A percentile compares a stretch with the other conserved stretches of the same genome.
Conservation (phyloP, 345 rosid species). For the Carallia pectinifolia region DNA sequence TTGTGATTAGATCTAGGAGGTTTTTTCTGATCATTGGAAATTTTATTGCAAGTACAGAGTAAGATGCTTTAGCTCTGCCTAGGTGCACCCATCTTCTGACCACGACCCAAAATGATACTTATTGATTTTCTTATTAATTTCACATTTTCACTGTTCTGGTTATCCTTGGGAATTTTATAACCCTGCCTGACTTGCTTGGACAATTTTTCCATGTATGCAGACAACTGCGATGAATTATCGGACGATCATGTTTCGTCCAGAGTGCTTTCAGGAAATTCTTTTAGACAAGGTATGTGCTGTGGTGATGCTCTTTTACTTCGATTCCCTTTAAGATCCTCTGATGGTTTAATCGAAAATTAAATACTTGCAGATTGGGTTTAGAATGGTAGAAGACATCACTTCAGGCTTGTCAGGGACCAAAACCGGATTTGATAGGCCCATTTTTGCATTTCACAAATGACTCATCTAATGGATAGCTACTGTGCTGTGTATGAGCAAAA, state of each 20-base stretch:
- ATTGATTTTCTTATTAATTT: no score
- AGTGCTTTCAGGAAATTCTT: slow-evolving; percentile 70
- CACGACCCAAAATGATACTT: no score
- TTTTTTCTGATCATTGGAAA: no score
- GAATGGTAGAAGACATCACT: slow-evolving; percentile 72
- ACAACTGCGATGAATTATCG: slow-evolving; percentile 56
- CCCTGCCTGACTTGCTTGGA: neutral
- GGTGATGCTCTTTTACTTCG: neutral
- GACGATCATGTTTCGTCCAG: slow-evolving; percentile 49
- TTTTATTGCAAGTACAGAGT: no score
- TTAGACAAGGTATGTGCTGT: slow-evolving; percentile 67
- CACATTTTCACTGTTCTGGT: neutral
- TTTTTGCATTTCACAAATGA: slow-evolving; percentile 76
- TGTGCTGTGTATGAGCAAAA: neutral
- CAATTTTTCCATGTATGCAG: slow-evolving; percentile 39
- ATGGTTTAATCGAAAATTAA: neutral
- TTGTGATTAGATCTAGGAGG: no score
- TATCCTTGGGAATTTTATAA: neutral
- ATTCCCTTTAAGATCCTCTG: slow-evolving; percentile 1
- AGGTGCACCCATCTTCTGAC: neutral
- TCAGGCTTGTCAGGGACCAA: slow-evolving; percentile 58
- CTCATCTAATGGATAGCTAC: neutral
- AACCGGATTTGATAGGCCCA: slow-evolving; percentile 73
- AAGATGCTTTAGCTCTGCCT: neutral
- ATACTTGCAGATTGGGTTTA: slow-evolving; percentile 76